phyloP scores from a whole-genome alignment of 192 early-diverging fungal species.

The Phlyctochytrium arcticum region DNA sequence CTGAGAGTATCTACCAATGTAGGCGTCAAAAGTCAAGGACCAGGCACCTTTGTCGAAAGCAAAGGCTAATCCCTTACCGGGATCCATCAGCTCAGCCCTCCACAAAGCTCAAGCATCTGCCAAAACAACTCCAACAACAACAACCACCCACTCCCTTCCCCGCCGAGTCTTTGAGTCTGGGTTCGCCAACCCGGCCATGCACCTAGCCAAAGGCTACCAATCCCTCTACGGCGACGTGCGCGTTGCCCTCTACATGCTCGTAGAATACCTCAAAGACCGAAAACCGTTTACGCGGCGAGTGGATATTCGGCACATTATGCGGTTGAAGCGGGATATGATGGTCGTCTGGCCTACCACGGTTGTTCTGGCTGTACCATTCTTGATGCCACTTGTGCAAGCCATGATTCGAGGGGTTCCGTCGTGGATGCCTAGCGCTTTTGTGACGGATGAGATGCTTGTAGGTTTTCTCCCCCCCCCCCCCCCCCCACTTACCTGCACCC shows the following conservation, averaged over 20 bases:
- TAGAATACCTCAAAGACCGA: conserved; percentile 1
- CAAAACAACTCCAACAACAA: no score
- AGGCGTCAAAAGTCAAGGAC: no score
- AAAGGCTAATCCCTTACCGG: no score
- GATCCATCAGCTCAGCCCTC: no score
- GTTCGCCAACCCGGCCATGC: neutral
- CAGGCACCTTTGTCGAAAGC: no score
- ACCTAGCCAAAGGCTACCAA: neutral
- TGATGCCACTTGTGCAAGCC: neutral
- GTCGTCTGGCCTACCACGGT: neutral
- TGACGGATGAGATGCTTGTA: conserved; percentile 12
- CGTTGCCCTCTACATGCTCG: neutral
- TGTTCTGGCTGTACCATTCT: conserved; percentile 6
- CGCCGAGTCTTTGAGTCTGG: neutral
- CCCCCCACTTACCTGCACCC: no score
- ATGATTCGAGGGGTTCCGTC: neutral
- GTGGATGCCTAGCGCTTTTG: conserved; percentile 5
- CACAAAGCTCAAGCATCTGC: no score
- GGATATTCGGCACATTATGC: conserved; percentile 4
- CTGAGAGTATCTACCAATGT: no score
- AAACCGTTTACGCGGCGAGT: neutral
- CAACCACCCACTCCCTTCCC: no score
- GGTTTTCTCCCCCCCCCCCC: neutral
- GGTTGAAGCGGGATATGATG: conserved; percentile 8
- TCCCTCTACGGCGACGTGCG: neutral